A percentile compares a stretch with the other conserved stretches of the same genome.
phyloP scores from a whole-genome alignment of 345 rosid genomes.

The Iberis pinnata region DNA sequence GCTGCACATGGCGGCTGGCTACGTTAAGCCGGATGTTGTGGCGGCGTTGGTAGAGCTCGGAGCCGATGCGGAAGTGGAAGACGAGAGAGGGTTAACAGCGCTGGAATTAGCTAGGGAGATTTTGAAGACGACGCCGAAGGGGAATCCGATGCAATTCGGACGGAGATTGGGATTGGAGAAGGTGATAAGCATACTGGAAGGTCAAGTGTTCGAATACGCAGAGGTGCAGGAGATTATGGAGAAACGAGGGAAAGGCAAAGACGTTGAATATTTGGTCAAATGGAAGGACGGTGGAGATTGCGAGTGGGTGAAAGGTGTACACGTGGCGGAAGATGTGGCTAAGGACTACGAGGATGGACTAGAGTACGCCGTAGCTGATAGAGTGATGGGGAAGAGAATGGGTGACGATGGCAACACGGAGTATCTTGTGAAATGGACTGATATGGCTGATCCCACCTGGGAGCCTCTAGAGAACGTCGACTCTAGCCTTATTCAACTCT shows the following conservation, averaged over 20 bases:
- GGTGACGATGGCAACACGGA: conserved; percentile 56
- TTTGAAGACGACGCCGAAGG: conserved; percentile 63
- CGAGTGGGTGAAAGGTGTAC: conserved; percentile 62
- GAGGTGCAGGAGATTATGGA: conserved; percentile 76
- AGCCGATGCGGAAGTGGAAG: conserved; percentile 63
- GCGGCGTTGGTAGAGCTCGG: conserved; percentile 55
- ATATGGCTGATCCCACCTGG: conserved; percentile 80
- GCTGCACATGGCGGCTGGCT: conserved; percentile 90
- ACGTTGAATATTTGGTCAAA: conserved; percentile 62
- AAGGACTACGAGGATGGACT: conserved; percentile 72
- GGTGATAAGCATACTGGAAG: conserved; percentile 46
- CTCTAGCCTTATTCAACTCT: conserved; percentile 49
- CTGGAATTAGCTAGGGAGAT: conserved; percentile 62
- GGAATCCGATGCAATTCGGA: conserved; percentile 69
- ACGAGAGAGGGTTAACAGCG: conserved; percentile 63
- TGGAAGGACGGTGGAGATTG: conserved; percentile 80
- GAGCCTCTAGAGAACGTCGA: conserved; percentile 86
- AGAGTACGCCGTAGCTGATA: conserved; percentile 82
- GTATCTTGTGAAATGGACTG: conserved; percentile 74
- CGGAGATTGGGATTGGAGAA: conserved; percentile 72
- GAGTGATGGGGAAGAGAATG: conserved; percentile 50
- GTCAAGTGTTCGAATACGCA: conserved; percentile 59
- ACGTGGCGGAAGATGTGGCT: conserved; percentile 67
- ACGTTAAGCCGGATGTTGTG: conserved; percentile 60
- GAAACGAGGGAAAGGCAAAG: conserved; percentile 69